Base-by-base conservation (phyloP, 108 stramenopile genomes). In the Cyclotella cryptica region DNA sequence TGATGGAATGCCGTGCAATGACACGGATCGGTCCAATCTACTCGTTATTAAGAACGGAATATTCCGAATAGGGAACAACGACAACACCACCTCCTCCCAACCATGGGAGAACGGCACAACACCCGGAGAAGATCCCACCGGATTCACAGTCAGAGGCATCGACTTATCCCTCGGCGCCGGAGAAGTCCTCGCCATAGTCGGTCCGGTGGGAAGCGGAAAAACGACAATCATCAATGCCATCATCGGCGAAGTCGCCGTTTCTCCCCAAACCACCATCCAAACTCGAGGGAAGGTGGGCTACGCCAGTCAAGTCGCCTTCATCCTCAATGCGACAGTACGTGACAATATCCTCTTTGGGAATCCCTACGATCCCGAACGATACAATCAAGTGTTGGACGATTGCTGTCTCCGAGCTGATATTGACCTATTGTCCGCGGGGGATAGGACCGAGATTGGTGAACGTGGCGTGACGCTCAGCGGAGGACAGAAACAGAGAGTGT, bases 291-390 rank as follows among this genome's bases (percentile, higher is more conserved):
- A 71, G 18, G 54, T 96, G n/a, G 92, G 93, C 3, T 99, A 98
- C 85, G 95, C 92, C 8, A 87, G 87, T 40, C 98, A 99, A 73
- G 90, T 82, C 29, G 87, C 98, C 10, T 99, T 98, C 72, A 97
- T 99, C 58, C 80, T 97, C 24, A 99, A 99, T 77, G 77, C 85
- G 15, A 96, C 96, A 9, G 22, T 99, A 12, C 84, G 95, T 6
- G 98, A 98, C 9, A 99, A 99, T 82, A 97, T 99, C 39, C 66
- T 98, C 46, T 98, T 98, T 77, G 99, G 99, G 19, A 62, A 72
- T 26, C 61, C 69, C 7, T 93, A 79, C 44, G 86, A 97, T 49
- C 18, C 69, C 29, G 87, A 88, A 12, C 74, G 88, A 24, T 99
- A 99, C 88, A 76, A 97, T 26, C 57, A 80, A 64, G 95, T 96